Conservation (phyloP, 208 protist genomes). For the Wallacemonas sp. region DNA sequence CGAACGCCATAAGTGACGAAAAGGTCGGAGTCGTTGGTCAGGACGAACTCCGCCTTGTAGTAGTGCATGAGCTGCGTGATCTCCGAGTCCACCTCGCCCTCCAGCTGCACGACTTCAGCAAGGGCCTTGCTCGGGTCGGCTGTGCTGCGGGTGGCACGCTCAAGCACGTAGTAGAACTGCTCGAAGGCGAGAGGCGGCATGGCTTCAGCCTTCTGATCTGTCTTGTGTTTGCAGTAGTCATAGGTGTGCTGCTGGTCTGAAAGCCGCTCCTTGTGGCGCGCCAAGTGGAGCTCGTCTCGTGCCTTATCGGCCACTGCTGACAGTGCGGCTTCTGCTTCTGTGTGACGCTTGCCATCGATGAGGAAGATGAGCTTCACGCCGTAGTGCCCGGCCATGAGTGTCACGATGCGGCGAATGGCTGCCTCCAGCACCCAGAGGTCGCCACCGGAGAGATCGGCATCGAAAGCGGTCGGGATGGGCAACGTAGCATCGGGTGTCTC, state of each 20-base stretch:
- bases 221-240: slow-evolving; percentile 20
- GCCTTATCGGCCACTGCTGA: slow-evolving; percentile 8
- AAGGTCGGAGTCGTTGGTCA: slow-evolving; percentile 25
- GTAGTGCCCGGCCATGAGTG: slow-evolving; percentile 9
- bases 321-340: background rate
- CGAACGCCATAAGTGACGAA: slow-evolving; percentile 18
- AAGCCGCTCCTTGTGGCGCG: slow-evolving; percentile 10
- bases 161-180: slow-evolving; percentile 6
- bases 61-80: slow-evolving; percentile 16
- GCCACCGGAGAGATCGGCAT: slow-evolving; percentile 22
- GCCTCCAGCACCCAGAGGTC: slow-evolving; percentile 15
- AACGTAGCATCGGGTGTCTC: background rate
- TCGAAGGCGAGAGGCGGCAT: slow-evolving; percentile 19
- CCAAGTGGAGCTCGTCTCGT: slow-evolving; percentile 3
- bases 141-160: background rate
- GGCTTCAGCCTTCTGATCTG: background rate
- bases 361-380: slow-evolving; percentile 19
- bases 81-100: slow-evolving; percentile 25
- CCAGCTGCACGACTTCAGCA: slow-evolving; percentile 16
- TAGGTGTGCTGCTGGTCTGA: slow-evolving; percentile 7
- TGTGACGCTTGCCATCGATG: slow-evolving; percentile 17
- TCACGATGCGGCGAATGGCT: slow-evolving; percentile 9
- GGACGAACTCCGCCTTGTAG: slow-evolving; percentile 13
- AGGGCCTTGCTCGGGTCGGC: background rate
- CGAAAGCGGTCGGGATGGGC: background rate